Base-by-base conservation (phyloP, 148 eudicot genomes). In the Arbutus unedo region DNA sequence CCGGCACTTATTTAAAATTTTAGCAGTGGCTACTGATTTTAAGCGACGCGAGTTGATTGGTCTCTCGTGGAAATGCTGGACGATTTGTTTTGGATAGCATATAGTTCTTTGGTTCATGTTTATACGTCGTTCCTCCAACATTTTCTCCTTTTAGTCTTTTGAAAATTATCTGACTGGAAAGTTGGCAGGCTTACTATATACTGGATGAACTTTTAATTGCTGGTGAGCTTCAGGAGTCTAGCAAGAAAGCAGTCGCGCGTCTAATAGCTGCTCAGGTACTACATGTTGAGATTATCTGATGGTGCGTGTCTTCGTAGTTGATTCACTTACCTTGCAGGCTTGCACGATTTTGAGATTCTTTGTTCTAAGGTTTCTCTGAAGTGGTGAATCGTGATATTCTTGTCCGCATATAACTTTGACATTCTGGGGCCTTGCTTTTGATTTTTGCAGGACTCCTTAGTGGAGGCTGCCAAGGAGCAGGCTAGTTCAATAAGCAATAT, bases 181-280 rank as follows among this genome's bases (percentile, higher is more conserved):
- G 16, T 57, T 86, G 83, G 83, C 87, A 96, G 98, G 98, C 98
- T 70, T 96, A 94, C 82, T 96, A 91, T 81, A 91, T 93, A 87
- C 88, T 96, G 81, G 98, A 96, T 31, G 98, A 96, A 88, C 87
- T 96, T 80, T 82, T 96, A 77, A 94, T 94, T 73, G 98, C 98
- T 82, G 98, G 98, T 62, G 98, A 96, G 87, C 91, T 96, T 84
- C 98, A 94, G 90, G 98, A 96, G 82, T 89, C 98, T 2, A 96
- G 98, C 90, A 96, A 96, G 95, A 96, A 93, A 86, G 86, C 97
- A 44, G 92, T 96, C 84, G 93, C 92, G 31, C 95, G 98, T 51
- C 82, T 96, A 77, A 86, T 96, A 79, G 98, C 93, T 76, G 92
- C 98, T 51, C 98, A 96, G 95, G 98, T 96, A 84, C 56, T 64